These are phyloP conservation scores for Starmerella vitae DNA, from an alignment of 805 yeast genomes.

Conservation along the genomic window DNA sequence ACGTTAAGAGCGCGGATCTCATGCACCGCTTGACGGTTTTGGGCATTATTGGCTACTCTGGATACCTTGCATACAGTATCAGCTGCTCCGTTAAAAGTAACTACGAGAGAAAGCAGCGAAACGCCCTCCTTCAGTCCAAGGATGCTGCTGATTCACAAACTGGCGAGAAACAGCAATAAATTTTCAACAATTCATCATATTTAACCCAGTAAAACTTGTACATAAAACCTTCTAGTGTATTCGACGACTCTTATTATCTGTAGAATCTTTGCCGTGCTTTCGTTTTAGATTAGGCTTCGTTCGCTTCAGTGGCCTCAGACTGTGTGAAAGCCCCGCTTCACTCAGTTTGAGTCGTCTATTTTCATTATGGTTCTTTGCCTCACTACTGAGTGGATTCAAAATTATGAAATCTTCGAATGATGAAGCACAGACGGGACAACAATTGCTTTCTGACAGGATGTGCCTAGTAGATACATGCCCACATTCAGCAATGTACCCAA, in stretches of 20 bases:
- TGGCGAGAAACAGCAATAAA: no score
- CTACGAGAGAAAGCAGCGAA: conserved; percentile 14
- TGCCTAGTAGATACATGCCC: conserved; percentile 23
- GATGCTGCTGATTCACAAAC: no score
- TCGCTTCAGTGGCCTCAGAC: conserved; percentile 21
- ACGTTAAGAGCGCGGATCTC: conserved; percentile 56
- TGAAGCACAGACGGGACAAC: conserved; percentile 30
- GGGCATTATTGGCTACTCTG: conserved; percentile 43
- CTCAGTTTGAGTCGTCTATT: conserved; percentile 22
- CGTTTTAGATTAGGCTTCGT: no score
- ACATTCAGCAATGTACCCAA: conserved; percentile 34
- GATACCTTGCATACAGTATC: conserved; percentile 23
- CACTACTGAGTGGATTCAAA: conserved; percentile 30
- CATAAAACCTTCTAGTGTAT: neutral
- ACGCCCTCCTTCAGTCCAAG: conserved; percentile 4
- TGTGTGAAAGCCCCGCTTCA: conserved; percentile 28
- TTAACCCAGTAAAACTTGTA: neutral
- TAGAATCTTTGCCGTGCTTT: no score
- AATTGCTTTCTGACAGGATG: conserved; percentile 15
- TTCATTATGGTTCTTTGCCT: conserved; percentile 15
- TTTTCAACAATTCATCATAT: no score
- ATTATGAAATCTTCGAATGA: conserved; percentile 24
- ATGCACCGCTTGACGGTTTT: conserved; percentile 60
- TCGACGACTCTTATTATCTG: neutral
- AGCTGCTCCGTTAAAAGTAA: conserved; percentile 10